A percentile compares a stretch with the other conserved stretches of the same genome.
These are phyloP conservation scores for Xerocomus cyaneibrunnescens DNA, from an alignment of 1,284 basidiomycete genomes.

Conservation along the genomic window DNA sequence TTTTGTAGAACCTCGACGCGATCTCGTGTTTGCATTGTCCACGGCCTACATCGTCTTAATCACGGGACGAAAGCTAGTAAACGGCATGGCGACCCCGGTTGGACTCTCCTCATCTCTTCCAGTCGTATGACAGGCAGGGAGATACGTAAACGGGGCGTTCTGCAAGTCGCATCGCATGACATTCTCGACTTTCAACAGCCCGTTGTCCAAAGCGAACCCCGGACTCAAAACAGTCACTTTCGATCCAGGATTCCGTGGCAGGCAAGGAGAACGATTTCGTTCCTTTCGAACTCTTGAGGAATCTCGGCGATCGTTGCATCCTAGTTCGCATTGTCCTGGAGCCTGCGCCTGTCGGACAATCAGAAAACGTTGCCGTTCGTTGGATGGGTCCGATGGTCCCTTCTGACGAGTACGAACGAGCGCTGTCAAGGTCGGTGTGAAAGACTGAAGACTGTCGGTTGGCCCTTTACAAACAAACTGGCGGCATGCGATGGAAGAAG, in stretches of 20 bases:
- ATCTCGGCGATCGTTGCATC: too few species aligned
- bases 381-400: not conserved
- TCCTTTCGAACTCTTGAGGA: too few species aligned
- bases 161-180: not conserved
- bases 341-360: not conserved
- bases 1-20: not conserved
- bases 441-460: not conserved
- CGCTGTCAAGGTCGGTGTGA: not conserved
- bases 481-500: not conserved
- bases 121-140: not conserved
- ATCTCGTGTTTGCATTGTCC: not conserved
- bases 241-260: constrained; percentile 1
- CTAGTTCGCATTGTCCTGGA: not conserved
- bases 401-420: not conserved
- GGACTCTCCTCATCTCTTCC: not conserved
- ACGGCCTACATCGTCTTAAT: too few species aligned
- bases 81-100: not conserved
- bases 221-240: constrained; percentile 17
- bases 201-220: constrained; percentile 16
- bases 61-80: not conserved
- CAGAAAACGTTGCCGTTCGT: not conserved
- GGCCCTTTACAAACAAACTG: not conserved
- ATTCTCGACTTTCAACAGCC: constrained; percentile 16
- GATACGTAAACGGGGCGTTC: not conserved
- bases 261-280: too few species aligned